These are phyloP conservation scores for Fraxinus baroniana DNA, from an alignment of 305 asterid species.

Conservation along the genomic window DNA sequence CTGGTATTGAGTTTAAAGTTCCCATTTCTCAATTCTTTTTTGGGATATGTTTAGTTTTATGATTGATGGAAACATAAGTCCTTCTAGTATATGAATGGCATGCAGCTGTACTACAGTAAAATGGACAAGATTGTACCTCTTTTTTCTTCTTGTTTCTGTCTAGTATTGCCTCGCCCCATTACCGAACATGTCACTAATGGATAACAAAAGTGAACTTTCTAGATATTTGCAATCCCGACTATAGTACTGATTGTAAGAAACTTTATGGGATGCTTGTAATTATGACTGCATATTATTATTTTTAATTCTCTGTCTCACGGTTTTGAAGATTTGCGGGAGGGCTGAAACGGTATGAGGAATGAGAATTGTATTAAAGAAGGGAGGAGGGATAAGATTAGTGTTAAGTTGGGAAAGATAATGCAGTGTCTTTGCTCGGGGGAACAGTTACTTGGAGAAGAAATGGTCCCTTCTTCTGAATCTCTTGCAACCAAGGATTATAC, in stretches of 20 bases:
- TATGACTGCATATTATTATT: background rate
- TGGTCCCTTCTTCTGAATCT: conserved; percentile 61
- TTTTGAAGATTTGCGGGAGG: conserved; percentile 33
- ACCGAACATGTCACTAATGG: background rate
- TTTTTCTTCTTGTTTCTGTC: background rate
- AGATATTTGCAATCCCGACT: background rate
- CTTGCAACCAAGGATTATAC: conserved; percentile 56
- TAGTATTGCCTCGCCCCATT: background rate
- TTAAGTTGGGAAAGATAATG: conserved; percentile 49
- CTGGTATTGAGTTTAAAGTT: background rate
- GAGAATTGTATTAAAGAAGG: conserved; percentile 39
- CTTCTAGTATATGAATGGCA: background rate
- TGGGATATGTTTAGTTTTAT: background rate
- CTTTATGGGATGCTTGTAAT: conserved; percentile 2
- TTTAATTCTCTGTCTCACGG: conserved; percentile 21
- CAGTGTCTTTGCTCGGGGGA: conserved; percentile 70
- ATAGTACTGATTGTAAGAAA: background rate
- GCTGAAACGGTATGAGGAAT: conserved; percentile 48
- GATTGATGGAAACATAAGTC: background rate
- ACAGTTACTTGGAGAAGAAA: conserved; percentile 44
- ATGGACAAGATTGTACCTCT: background rate
- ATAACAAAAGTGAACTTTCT: background rate
- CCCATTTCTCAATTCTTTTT: background rate
- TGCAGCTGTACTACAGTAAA: background rate
- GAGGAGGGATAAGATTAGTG: conserved; percentile 22